Evolutionary conservation across 2,329 filamentous ascomycete species (phyloP), one percentile per base, ranked within the genome.

Genomic region (Alternaria sp.): DNA sequence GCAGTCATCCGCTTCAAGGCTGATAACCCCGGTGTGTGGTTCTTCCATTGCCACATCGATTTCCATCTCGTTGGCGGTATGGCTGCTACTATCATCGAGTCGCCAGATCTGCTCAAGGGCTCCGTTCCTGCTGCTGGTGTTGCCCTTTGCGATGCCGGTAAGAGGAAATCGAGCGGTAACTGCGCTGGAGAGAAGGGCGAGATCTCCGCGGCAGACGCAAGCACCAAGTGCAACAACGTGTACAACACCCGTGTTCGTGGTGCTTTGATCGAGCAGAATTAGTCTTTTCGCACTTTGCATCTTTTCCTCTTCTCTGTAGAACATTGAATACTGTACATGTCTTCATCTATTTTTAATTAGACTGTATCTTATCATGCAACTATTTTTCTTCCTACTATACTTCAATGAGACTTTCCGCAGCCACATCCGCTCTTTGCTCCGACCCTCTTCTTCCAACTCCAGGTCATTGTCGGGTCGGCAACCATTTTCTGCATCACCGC

Each of bases 1-100:
- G 81, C 81, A 13, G 84, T 86, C 15, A 73, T 88, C 28, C 85
- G 86, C 19, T 87, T 87, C 77, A 73, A 77, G 62, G 82, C 84
- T 2, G 79, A 83, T 52, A 87, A 87, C 71, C 85, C 86, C 0
- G 86, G 86, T 9, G 73, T 74, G 3, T 80, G 77, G 77, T 63
- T 63, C 15, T 63, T 77, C 54, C 76, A 79, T 51, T 78, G 76
- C 59, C 76, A 78, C 52, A 76, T 78, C 52, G 77, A 77, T 40
- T 62, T 75, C 26, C 76, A 79, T 36, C 60, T 76, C 3, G 62
- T 72, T 5, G 76, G 70, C 3, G 76, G 77, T 25, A 77, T 79
- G 77, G 61, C 57, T 13, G 61, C 61, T 9, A 63, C 61, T 0
- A 60, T 79, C 11, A 67, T 79, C 32, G 77, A 79, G 58, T 68